Evolutionary conservation across 140 eudicot genomes (phyloP).

Genomic region (Anethum foeniculum): DNA sequence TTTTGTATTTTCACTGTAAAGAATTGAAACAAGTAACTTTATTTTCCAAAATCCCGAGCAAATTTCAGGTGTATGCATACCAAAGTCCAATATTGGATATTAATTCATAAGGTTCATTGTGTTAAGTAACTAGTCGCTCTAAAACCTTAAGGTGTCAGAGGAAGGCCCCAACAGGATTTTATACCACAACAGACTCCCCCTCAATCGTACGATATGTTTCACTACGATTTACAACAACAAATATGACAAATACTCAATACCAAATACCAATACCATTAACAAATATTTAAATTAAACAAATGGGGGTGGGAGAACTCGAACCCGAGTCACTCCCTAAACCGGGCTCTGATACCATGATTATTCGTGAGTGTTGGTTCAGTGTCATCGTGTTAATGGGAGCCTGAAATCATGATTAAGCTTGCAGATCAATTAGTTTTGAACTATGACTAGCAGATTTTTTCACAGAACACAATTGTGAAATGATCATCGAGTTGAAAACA

Average conservation of each 20-base stretch:
- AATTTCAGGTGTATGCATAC: background rate
- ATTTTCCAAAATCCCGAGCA: background rate
- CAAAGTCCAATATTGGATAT: background rate
- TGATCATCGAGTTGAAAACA: conserved; percentile 1
- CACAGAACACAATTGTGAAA: background rate
- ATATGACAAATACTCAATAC: no score
- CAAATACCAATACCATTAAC: no score
- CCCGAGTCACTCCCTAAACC: no score
- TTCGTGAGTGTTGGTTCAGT: background rate
- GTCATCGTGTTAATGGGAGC: background rate
- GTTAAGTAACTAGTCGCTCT: no score
- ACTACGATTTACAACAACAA: no score
- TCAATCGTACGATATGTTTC: no score
- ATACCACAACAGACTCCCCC: no score
- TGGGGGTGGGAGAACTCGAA: no score
- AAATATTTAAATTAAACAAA: no score
- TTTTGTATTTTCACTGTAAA: background rate
- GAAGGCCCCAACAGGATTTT: no score
- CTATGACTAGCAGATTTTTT: background rate
- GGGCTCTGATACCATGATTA: no score
- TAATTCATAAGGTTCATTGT: background rate
- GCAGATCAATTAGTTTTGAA: background rate
- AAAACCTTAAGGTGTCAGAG: no score
- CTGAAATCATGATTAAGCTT: background rate
- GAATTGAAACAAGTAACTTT: background rate